phyloP scores from a whole-genome alignment of 1,284 basidiomycete species.

The Moniliella sp. region DNA sequence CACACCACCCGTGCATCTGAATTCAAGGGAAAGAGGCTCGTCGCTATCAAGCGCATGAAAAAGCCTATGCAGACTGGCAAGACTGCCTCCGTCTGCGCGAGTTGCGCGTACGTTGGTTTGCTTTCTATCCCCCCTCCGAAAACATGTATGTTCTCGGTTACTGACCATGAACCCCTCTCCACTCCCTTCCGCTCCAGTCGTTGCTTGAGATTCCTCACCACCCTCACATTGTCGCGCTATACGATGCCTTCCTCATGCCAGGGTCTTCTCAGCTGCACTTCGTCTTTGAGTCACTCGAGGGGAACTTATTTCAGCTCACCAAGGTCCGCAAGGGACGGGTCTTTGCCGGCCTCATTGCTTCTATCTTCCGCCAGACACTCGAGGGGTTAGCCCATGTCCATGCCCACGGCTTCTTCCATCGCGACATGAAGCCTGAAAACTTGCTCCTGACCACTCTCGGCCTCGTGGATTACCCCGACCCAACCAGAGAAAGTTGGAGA shows the following conservation, averaged over 20 bases:
- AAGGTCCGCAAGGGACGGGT: slow-evolving; percentile 82
- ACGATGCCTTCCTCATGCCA: slow-evolving; percentile 91
- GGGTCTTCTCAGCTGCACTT: slow-evolving; percentile 87
- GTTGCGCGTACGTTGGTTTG: slow-evolving; percentile 37
- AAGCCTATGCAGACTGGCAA: slow-evolving; percentile 91
- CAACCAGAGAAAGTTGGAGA: slow-evolving; percentile 41
- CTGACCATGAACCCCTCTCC: not conserved
- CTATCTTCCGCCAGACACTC: slow-evolving; percentile 80
- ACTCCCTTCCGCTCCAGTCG: slow-evolving; percentile 49
- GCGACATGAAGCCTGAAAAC: slow-evolving; percentile 99
- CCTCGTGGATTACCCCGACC: slow-evolving; percentile 61
- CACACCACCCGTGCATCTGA: slow-evolving; percentile 59
- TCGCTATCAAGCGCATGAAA: slow-evolving; percentile 96
- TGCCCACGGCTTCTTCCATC: slow-evolving; percentile 77
- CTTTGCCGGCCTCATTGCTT: slow-evolving; percentile 78
- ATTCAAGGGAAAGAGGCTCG: slow-evolving; percentile 77
- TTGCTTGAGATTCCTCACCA: slow-evolving; percentile 79
- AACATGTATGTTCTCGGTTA: not conserved
- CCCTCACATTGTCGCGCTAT: slow-evolving; percentile 89
- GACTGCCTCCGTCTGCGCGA: slow-evolving; percentile 88
- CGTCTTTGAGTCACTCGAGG: slow-evolving; percentile 99
- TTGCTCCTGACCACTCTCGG: slow-evolving; percentile 99
- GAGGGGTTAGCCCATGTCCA: slow-evolving; percentile 82
- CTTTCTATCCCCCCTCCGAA: not conserved
- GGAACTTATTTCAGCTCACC: slow-evolving; percentile 95